A percentile compares a stretch with the other conserved stretches of the same genome.
Evolutionary conservation across 2,329 filamentous ascomycete species (phyloP).

Genomic region (Ophiobolus disseminans): DNA sequence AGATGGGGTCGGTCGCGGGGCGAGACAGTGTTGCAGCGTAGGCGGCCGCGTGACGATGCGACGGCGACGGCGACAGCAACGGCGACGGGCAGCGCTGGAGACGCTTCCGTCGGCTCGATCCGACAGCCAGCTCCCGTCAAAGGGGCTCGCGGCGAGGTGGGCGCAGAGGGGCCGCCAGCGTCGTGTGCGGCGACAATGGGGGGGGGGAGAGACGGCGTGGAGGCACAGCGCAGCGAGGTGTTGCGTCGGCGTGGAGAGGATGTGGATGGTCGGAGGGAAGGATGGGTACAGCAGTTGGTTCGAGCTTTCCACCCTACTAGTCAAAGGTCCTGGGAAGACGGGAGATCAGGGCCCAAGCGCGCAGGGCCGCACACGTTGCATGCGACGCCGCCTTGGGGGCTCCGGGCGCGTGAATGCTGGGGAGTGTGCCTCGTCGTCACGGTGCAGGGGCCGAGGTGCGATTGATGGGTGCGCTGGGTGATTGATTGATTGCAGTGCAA

Average conservation of each 20-base stretch:
- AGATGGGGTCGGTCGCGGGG: slow-evolving; percentile 15
- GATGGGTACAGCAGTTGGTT: slow-evolving; percentile 12
- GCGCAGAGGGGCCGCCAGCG: slow-evolving; percentile 18
- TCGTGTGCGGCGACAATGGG: slow-evolving; percentile 9
- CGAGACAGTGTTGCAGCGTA: slow-evolving; percentile 28
- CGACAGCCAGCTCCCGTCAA: slow-evolving; percentile 25
- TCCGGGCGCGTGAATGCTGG: neutral
- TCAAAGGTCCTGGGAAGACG: neutral
- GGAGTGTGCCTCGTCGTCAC: neutral
- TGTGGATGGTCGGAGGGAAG: slow-evolving; percentile 13
- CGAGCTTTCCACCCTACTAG: slow-evolving; percentile 13
- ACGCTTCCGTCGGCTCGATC: slow-evolving; percentile 29
- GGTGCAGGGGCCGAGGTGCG: neutral
- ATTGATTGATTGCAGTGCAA: neutral
- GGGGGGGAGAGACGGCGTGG: slow-evolving; percentile 9
- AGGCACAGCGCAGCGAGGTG: too few species aligned
- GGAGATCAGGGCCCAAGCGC: slow-evolving; percentile 12
- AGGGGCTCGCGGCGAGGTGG: slow-evolving; percentile 15
- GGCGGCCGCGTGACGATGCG: slow-evolving; percentile 31
- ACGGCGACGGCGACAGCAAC: slow-evolving; percentile 24
- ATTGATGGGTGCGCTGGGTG: neutral
- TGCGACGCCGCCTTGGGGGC: neutral
- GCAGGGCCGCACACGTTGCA: slow-evolving; percentile 2
- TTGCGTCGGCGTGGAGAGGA: slow-evolving; percentile 6
- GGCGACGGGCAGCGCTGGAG: slow-evolving; percentile 22